A percentile compares a stretch with the other conserved stretches of the same genome.
These are phyloP conservation scores for Spathaspora sp. DNA, from an alignment of 805 yeast genomes.

Conservation along the genomic window DNA sequence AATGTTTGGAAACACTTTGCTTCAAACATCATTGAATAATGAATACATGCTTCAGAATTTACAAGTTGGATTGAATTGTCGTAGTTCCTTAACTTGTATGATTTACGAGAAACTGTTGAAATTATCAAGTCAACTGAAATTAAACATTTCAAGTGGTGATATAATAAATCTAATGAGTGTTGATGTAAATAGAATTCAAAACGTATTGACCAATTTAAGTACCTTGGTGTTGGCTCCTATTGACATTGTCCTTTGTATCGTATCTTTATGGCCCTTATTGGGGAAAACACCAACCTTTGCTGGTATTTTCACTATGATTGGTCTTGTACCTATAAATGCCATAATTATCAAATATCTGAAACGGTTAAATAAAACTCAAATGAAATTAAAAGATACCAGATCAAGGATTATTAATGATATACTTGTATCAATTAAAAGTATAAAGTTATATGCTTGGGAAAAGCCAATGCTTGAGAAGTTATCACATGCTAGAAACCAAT, in stretches of 20 bases:
- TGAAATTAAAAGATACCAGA: conserved; percentile 61
- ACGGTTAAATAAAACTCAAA: conserved; percentile 46
- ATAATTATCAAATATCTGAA: conserved; percentile 43
- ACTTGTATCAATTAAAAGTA: conserved; percentile 55
- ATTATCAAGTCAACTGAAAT: conserved; percentile 64
- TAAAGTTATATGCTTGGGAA: conserved; percentile 72
- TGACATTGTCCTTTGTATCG: conserved; percentile 48
- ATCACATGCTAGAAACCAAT: conserved; percentile 50
- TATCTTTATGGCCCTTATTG: conserved; percentile 51
- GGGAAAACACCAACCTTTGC: conserved; percentile 54
- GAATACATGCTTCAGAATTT: conserved; percentile 59
- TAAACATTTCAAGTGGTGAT: conserved; percentile 66
- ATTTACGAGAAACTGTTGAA: conserved; percentile 67
- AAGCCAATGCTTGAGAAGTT: conserved; percentile 55
- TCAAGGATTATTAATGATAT: conserved; percentile 58
- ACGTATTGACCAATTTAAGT: conserved; percentile 51
- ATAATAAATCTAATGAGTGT: conserved; percentile 76
- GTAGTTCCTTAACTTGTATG: conserved; percentile 62
- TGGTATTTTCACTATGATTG: conserved; percentile 49
- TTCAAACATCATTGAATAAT: conserved; percentile 62
- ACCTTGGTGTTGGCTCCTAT: conserved; percentile 58
- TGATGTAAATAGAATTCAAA: conserved; percentile 66
- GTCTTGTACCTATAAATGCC: conserved; percentile 59
- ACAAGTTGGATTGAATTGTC: conserved; percentile 62
- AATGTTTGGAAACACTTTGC: conserved; percentile 59